Evolutionary conservation across 2,329 filamentous ascomycete species (phyloP).

Genomic region (Fusarium algeriense): DNA sequence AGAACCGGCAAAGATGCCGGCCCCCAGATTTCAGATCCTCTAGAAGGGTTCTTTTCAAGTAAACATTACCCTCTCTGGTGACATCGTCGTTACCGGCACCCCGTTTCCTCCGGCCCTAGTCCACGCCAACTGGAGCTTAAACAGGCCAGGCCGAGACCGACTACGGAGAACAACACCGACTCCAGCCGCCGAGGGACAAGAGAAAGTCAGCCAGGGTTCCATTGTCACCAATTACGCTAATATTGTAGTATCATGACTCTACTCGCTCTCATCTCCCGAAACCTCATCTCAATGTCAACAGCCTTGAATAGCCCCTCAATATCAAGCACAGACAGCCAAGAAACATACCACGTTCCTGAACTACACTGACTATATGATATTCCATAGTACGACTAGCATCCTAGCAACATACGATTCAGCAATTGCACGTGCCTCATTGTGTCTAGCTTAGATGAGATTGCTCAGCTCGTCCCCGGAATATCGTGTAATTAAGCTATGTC

Average conservation of each 20-base stretch:
- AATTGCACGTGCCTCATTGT: conserved; percentile 42
- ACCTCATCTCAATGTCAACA: neutral
- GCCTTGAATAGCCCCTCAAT: conserved; percentile 1
- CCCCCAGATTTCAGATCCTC: conserved; percentile 29
- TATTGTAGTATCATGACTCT: neutral
- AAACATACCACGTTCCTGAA: conserved; percentile 10
- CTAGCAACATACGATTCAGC: conserved; percentile 43
- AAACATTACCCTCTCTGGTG: conserved; percentile 25
- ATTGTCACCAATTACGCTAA: neutral
- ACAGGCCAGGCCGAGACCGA: conserved; percentile 39
- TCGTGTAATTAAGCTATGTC: conserved; percentile 32
- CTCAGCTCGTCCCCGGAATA: conserved; percentile 26
- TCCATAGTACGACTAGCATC: conserved; percentile 40
- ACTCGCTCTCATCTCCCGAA: neutral
- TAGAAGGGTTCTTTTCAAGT: conserved; percentile 33
- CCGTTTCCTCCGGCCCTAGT: conserved; percentile 40
- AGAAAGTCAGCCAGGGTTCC: neutral
- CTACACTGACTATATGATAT: conserved; percentile 14
- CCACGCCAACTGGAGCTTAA: conserved; percentile 35
- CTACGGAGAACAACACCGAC: conserved; percentile 30
- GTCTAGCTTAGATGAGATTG: conserved; percentile 26
- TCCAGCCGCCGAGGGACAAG: conserved; percentile 25
- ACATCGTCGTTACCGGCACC: conserved; percentile 37
- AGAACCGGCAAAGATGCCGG: conserved; percentile 37
- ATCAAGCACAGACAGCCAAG: conserved; percentile 25